Evolutionary conservation across 2,329 filamentous ascomycete genomes (phyloP), one percentile per base, ranked within the genome.

Genomic region (Raffaelea albimanens): DNA sequence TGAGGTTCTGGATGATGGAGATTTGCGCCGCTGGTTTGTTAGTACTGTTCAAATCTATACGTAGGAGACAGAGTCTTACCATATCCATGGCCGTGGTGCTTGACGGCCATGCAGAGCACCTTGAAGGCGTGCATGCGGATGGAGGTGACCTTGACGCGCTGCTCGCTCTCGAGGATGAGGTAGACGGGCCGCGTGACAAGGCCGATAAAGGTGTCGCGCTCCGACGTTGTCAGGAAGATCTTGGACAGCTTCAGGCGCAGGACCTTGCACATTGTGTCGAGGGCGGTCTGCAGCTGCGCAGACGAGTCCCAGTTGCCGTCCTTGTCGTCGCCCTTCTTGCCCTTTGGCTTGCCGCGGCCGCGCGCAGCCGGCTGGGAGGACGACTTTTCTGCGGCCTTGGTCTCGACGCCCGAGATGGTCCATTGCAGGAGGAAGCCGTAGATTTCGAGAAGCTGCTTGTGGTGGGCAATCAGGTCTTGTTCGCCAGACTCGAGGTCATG

Each of bases 81-180:
- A 62, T 95, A 96, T 56, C 85, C 93, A 65, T 98, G 93, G 2
- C 93, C 93, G 62, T 98, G 93, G 61, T 97, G 90, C 69, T 98
- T 98, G 51, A 98, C 82, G 33, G 94, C 90, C 57, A 97, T 87
- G 61, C 93, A 98, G 8, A 98, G 71, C 19, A 97, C 89, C 64
- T 95, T 95, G 74, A 96, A 98, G 49, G 86, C 87, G 67, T 97
- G 90, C 87, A 97, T 97, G 43, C 90, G 82, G 52, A 97, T 91
- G 4, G 85, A 73, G 22, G 83, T 93, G 58, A 78, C 86, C 71
- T 97, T 98, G 54, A 90, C 85, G 52, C 93, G 80, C 61, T 90
- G 83, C 65, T 98, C 93, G 63, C 86, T 96, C 68, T 98, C 93
- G 39, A 98, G 73, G 21, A 98, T 78, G 66, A 96, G 80, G 65